Evolutionary conservation across 345 rosid species (phyloP), one percentile per base, ranked within the genome.

Genomic region (Euphorbia tirucalli): DNA sequence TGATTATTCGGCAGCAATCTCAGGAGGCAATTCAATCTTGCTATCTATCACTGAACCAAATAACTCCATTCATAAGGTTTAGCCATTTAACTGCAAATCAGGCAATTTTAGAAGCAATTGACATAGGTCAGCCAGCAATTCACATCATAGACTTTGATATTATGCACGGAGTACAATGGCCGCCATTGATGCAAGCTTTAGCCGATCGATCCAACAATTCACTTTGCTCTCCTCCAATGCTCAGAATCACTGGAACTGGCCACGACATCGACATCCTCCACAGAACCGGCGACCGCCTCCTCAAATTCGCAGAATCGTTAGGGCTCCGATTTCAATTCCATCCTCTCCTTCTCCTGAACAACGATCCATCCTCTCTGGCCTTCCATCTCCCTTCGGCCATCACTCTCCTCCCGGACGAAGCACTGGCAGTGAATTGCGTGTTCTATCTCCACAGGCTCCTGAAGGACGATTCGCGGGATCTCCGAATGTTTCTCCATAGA

Each of bases 151-250:
- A 95, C 74, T 89, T 95, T 63, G 97, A 95, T 77, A 92, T 92
- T 76, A 92, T 93, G 86, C 97, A 95, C 77, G 99, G 99, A 21
- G 90, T 95, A 49, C 99, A 95, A 67, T 95, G 99, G 99, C 99
- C 99, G 11, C 97, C 99, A 5, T 71, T 95, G 54, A 90, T 95
- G 99, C 99, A 95, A 63, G 97, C 97, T 65, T 81, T 95, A 67
- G 92, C 89, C 6, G 97, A 92, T 62, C 86, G 95, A 5, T 75
- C 80, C 24, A 80, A 57, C 74, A 79, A 75, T 74, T 49, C 67
- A n/a, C 69, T 73, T 52, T 73, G 56, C 48, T 82, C 87, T 13
- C 87, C 92, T n/a, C 91, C 90, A 13, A 84, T 74, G 82, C 87
- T 95, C 18, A 88, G 97, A 28, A 90, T 95, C 78, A 95, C 97